Evolutionary conservation across 2,329 filamentous ascomycete genomes (phyloP).

Genomic region (Aspergillus sp.): DNA sequence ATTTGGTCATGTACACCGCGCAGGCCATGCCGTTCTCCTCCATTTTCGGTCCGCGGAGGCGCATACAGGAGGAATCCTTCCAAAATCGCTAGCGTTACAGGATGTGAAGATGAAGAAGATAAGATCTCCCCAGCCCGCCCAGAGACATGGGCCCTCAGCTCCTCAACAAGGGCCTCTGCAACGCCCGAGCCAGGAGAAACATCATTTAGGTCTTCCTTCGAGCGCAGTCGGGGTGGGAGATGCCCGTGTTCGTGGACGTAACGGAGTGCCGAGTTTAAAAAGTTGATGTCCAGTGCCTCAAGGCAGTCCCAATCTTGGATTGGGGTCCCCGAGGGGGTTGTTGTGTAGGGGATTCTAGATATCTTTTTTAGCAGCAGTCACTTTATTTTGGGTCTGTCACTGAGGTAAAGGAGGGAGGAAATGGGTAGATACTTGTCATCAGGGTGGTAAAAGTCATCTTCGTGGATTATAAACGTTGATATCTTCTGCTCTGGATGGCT

Average conservation of each 20-base stretch:
- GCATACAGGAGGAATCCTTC: constrained; percentile 89
- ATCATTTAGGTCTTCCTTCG: constrained; percentile 61
- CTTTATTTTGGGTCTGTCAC: not conserved
- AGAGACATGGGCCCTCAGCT: constrained; percentile 20
- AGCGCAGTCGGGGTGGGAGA: constrained; percentile 50
- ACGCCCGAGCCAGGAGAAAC: constrained; percentile 44
- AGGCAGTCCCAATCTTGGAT: constrained; percentile 91
- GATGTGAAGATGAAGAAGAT: not conserved
- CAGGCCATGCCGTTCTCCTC: constrained; percentile 24
- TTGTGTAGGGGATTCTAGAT: constrained; percentile 45
- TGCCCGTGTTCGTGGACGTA: constrained; percentile 68
- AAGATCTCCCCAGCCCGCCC: not conserved
- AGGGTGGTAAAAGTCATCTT: constrained; percentile 92
- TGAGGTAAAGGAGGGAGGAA: not conserved
- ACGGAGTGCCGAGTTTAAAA: constrained; percentile 65
- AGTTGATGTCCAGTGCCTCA: constrained; percentile 70
- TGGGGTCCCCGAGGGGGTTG: constrained; percentile 51
- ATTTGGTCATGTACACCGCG: constrained; percentile 44
- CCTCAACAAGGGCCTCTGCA: constrained; percentile 21
- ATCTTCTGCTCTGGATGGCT: constrained; percentile 12
- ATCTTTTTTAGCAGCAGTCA: constrained; percentile 3
- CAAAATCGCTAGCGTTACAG: constrained; percentile 64
- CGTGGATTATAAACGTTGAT: constrained; percentile 73
- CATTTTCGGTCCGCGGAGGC: constrained; percentile 20
- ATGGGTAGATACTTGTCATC: constrained; percentile 63